A percentile compares a stretch with the other conserved stretches of the same genome.
Evolutionary conservation across 148 eudicot genomes (phyloP).

Genomic region (Nyssa sinensis): DNA sequence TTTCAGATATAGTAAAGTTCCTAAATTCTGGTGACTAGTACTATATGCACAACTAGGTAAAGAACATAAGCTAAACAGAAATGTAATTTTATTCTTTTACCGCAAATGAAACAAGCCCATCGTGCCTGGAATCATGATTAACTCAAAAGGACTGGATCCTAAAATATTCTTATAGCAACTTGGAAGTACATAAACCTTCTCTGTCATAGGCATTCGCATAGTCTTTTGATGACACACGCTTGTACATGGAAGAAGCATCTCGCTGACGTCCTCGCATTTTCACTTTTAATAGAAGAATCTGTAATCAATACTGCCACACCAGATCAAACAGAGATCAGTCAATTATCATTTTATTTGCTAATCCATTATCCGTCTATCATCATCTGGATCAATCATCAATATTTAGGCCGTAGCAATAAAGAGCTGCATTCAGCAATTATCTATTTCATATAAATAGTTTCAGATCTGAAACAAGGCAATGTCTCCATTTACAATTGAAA

Average conservation of each 20-base stretch:
- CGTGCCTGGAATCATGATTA: background rate
- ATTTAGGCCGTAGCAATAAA: background rate
- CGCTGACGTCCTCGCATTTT: slow-evolving; percentile 63
- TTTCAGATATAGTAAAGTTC: background rate
- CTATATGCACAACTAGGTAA: background rate
- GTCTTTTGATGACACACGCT: slow-evolving; percentile 63
- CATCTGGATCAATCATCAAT: background rate
- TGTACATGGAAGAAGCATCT: slow-evolving; percentile 46
- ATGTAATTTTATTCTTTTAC: background rate
- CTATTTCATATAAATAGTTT: background rate
- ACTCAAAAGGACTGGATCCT: background rate
- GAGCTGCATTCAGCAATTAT: background rate
- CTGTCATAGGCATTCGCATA: slow-evolving; percentile 27
- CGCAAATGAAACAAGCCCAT: background rate
- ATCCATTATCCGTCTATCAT: background rate
- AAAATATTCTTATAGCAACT: background rate
- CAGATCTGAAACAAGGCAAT: background rate
- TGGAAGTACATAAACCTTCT: slow-evolving; percentile 38
- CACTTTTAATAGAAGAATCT: background rate
- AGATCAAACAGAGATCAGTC: slow-evolving; percentile 11
- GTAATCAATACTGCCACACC: slow-evolving; percentile 13
- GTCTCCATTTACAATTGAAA: background rate
- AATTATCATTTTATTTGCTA: background rate
- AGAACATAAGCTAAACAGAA: background rate
- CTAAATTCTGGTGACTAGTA: background rate